Evolutionary conservation across 257 asterid genomes (phyloP).

Genomic region (Plantago elongata): DNA sequence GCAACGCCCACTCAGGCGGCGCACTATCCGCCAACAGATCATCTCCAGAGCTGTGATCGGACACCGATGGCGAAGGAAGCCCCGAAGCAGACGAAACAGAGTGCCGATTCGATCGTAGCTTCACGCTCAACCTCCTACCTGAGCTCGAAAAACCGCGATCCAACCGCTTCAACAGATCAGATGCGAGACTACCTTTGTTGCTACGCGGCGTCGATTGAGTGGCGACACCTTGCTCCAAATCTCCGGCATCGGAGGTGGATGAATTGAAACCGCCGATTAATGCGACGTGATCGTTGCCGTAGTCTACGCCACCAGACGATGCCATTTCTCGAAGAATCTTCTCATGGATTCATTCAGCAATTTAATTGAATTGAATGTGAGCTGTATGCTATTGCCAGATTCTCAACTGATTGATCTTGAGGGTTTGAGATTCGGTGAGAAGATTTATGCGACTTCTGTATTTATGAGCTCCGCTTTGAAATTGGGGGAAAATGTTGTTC

Average conservation of each 20-base stretch:
- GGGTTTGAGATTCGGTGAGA: not conserved
- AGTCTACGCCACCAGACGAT: conserved; percentile 36
- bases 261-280: conserved; percentile 47
- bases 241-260: conserved; percentile 46
- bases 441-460: not conserved
- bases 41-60: conserved; percentile 43
- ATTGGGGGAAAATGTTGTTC: too few relatives aligned
- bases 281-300: conserved; percentile 44
- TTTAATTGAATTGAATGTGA: not conserved
- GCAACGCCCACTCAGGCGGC: conserved; percentile 98
- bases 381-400: not conserved
- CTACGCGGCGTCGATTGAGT: conserved; percentile 38
- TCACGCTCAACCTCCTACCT: conserved; percentile 41
- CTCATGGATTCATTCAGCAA: conserved; percentile 17
- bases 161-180: conserved; percentile 55
- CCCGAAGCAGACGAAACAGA: conserved; percentile 29
- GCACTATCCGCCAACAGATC: conserved; percentile 76
- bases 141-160: conserved; percentile 49
- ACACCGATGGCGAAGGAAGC: conserved; percentile 25
- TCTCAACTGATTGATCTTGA: not conserved
- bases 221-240: conserved; percentile 50
- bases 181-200: conserved; percentile 39
- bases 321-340: conserved; percentile 26
- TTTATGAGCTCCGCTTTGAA: too few relatives aligned
- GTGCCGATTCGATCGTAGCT: conserved; percentile 32